These are phyloP conservation scores for Aurifilum marmelostoma DNA, from an alignment of 2,329 filamentous ascomycete species.

Conservation along the genomic window DNA sequence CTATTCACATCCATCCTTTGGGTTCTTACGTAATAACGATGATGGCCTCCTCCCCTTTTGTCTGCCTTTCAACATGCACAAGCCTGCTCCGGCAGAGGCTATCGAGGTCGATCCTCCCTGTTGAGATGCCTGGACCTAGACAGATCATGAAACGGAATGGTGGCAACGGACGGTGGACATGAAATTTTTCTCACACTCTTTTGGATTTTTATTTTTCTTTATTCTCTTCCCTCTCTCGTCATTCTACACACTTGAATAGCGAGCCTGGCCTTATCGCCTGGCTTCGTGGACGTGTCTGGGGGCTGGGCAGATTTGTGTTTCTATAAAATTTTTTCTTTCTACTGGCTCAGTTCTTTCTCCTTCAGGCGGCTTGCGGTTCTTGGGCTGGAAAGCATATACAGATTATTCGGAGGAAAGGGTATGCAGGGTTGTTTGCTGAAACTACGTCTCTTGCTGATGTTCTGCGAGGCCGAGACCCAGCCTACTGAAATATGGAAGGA, in stretches of 20 bases:
- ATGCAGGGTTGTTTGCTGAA: not conserved
- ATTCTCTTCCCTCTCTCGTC: conserved; percentile 27
- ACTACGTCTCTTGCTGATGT: not conserved
- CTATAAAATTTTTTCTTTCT: not conserved
- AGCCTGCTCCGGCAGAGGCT: conserved; percentile 24
- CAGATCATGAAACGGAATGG: conserved; percentile 31
- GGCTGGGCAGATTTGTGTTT: conserved; percentile 9
- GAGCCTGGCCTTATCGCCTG: not conserved
- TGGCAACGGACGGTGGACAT: conserved; percentile 24
- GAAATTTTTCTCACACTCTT: conserved; percentile 30
- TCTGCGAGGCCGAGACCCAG: conserved; percentile 4
- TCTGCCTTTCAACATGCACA: conserved; percentile 16
- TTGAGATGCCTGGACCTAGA: conserved; percentile 33
- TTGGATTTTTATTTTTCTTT: conserved; percentile 30
- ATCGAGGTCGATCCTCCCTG: conserved; percentile 30
- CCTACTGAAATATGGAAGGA: conserved; percentile 14
- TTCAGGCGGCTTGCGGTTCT: conserved; percentile 14
- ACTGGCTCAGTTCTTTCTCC: not conserved
- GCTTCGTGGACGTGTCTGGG: conserved; percentile 15
- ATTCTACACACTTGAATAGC: conserved; percentile 6
- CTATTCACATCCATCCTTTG: conserved; percentile 12
- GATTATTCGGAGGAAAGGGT: not conserved
- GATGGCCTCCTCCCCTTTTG: conserved; percentile 19
- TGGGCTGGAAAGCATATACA: conserved; percentile 18
- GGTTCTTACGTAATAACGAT: conserved; percentile 27